Evolutionary conservation across 352 stramenopile genomes (phyloP).

Genomic region (Globisporangium takayamanum): DNA sequence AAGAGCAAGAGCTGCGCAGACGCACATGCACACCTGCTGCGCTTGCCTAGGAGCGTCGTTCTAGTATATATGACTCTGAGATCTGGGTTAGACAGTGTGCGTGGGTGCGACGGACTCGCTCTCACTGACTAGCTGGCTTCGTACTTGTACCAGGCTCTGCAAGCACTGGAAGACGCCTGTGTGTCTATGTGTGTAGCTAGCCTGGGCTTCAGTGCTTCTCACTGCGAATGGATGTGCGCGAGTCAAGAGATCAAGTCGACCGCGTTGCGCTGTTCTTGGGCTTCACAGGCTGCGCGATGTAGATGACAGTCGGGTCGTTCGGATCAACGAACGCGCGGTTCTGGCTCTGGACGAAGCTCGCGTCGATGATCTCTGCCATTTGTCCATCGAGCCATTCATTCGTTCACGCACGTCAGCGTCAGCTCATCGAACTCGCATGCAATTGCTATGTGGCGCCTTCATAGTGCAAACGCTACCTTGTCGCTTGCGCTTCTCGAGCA

Average conservation of each 20-base stretch:
- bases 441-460: neutral
- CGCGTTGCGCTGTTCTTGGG: slow-evolving; percentile 11
- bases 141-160: no score
- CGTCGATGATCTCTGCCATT: slow-evolving; percentile 48
- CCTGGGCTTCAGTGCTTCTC: neutral
- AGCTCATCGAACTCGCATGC: neutral
- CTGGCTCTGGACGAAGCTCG: slow-evolving; percentile 69
- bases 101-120: no score
- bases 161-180: neutral
- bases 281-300: slow-evolving; percentile 65
- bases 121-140: no score
- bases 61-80: no score
- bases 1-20: no score
- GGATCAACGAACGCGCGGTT: slow-evolving; percentile 83
- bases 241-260: neutral
- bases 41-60: no score
- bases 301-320: slow-evolving; percentile 83
- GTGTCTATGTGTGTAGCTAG: neutral
- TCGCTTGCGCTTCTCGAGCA: slow-evolving; percentile 77
- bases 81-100: no score
- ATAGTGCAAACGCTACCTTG: slow-evolving; percentile 24
- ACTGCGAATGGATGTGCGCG: neutral
- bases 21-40: no score
- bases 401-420: neutral
- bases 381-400: neutral